A percentile compares a stretch with the other conserved stretches of the same genome.
These are phyloP conservation scores for Neobulgaria alba DNA, from an alignment of 2,329 filamentous ascomycete genomes.

Conservation along the genomic window DNA sequence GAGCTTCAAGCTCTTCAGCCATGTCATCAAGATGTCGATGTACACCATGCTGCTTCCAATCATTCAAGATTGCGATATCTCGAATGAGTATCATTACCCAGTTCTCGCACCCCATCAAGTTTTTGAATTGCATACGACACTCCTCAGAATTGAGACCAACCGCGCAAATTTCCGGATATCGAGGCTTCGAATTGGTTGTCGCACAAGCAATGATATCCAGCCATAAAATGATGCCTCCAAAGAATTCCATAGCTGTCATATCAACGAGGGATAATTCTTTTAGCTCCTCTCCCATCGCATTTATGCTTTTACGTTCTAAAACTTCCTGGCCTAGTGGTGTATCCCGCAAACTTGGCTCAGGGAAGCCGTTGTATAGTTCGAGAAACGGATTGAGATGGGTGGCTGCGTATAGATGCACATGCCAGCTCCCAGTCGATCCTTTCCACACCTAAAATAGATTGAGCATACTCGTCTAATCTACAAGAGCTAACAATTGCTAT, in stretches of 20 bases:
- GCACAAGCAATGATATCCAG: constrained; percentile 42
- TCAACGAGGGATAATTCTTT: constrained; percentile 19
- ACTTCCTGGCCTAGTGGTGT: constrained; percentile 4
- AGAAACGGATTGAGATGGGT: too few species aligned
- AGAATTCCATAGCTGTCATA: constrained; percentile 42
- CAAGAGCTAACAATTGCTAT: constrained; percentile 26
- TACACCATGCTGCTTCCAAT: constrained; percentile 46
- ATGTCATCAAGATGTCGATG: constrained; percentile 34
- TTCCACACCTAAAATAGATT: too few species aligned
- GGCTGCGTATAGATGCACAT: constrained; percentile 20
- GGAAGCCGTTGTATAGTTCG: constrained; percentile 13
- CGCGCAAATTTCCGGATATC: constrained; percentile 29
- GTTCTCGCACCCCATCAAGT: constrained; percentile 46
- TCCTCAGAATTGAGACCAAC: constrained; percentile 30
- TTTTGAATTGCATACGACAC: constrained; percentile 34
- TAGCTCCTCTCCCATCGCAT: constrained; percentile 1
- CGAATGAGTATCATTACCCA: constrained; percentile 45
- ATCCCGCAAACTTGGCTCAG: too few species aligned
- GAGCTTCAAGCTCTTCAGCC: constrained; percentile 37
- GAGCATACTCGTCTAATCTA: constrained; percentile 32
- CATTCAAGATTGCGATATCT: constrained; percentile 42
- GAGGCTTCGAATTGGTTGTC: constrained; percentile 24
- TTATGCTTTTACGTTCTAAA: constrained; percentile 3
- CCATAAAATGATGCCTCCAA: constrained; percentile 38
- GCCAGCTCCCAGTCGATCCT: too few species aligned